These are phyloP conservation scores for Hemisphaericaspora nanyangensis DNA, from an alignment of 805 yeast genomes.

Conservation along the genomic window DNA sequence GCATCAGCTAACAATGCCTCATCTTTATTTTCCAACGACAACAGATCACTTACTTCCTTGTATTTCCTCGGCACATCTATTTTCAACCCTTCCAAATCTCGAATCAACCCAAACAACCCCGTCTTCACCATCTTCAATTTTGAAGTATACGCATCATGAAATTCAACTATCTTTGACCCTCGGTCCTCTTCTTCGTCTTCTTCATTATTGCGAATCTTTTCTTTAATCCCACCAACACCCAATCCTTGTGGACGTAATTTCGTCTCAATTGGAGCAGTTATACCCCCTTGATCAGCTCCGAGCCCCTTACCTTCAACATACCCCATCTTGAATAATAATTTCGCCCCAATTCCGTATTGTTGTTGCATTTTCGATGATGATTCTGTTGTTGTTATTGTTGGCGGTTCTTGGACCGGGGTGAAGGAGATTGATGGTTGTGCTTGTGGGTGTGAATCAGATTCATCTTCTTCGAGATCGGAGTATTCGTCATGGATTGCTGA, in stretches of 20 bases:
- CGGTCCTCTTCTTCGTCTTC: conserved; percentile 21
- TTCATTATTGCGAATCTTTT: conserved; percentile 18
- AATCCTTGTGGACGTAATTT: conserved; percentile 59
- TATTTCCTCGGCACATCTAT: conserved; percentile 1
- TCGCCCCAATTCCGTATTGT: conserved; percentile 82
- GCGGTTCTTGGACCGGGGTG: background rate
- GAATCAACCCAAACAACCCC: background rate
- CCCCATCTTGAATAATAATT: conserved; percentile 79
- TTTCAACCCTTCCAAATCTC: background rate
- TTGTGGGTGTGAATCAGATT: conserved; percentile 7
- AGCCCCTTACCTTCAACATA: conserved; percentile 79
- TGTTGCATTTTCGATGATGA: background rate
- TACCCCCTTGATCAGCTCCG: conserved; percentile 73
- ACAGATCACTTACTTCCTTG: background rate
- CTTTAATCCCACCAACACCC: conserved; percentile 68
- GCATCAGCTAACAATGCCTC: background rate
- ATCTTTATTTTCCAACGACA: background rate
- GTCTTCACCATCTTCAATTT: background rate
- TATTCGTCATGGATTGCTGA: conserved; percentile 13
- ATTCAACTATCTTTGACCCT: conserved; percentile 4
- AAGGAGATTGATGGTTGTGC: background rate
- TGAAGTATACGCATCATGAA: conserved; percentile 1
- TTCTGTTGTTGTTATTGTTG: background rate
- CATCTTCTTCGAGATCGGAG: conserved; percentile 18
- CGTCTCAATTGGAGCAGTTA: conserved; percentile 74